Evolutionary conservation across 2,329 filamentous ascomycete species (phyloP).

Genomic region (Blastomyces gilchristii): DNA sequence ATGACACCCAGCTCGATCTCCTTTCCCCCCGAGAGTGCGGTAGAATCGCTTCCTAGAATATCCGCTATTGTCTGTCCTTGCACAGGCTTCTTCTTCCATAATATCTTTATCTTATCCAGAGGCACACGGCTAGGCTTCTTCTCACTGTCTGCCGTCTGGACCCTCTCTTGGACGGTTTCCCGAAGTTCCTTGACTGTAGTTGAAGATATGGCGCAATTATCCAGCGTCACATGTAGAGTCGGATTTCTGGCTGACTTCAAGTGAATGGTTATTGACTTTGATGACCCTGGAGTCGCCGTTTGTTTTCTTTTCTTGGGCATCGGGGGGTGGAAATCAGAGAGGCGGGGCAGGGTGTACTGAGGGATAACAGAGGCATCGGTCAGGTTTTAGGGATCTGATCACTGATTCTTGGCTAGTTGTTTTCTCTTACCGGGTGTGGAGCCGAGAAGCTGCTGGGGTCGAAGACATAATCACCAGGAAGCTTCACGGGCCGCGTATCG

Average conservation of each 20-base stretch:
- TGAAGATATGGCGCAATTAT: constrained; percentile 48
- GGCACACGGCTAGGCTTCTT: constrained; percentile 31
- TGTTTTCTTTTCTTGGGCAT: constrained; percentile 35
- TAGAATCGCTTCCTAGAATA: constrained; percentile 49
- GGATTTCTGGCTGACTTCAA: constrained; percentile 60
- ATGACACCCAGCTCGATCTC: constrained; percentile 73
- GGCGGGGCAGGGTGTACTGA: constrained; percentile 40
- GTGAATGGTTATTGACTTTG: constrained; percentile 29
- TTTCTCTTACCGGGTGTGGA: constrained; percentile 57
- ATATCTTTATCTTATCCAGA: constrained; percentile 70
- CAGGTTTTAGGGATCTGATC: background rate
- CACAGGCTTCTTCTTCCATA: constrained; percentile 80
- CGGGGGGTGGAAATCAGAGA: constrained; percentile 32
- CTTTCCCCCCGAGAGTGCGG: constrained; percentile 29
- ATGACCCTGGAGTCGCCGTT: constrained; percentile 28
- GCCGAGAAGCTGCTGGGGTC: constrained; percentile 69
- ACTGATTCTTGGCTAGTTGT: background rate
- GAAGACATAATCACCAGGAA: constrained; percentile 83
- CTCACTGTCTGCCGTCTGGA: constrained; percentile 37
- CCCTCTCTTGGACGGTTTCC: constrained; percentile 52
- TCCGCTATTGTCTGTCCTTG: constrained; percentile 70
- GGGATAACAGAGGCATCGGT: background rate
- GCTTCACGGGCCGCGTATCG: constrained; percentile 66
- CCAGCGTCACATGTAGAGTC: constrained; percentile 56
- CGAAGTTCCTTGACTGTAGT: constrained; percentile 76